Evolutionary conservation across 2,329 filamentous ascomycete species (phyloP).

Genomic region (Trichoderma simmonsii): DNA sequence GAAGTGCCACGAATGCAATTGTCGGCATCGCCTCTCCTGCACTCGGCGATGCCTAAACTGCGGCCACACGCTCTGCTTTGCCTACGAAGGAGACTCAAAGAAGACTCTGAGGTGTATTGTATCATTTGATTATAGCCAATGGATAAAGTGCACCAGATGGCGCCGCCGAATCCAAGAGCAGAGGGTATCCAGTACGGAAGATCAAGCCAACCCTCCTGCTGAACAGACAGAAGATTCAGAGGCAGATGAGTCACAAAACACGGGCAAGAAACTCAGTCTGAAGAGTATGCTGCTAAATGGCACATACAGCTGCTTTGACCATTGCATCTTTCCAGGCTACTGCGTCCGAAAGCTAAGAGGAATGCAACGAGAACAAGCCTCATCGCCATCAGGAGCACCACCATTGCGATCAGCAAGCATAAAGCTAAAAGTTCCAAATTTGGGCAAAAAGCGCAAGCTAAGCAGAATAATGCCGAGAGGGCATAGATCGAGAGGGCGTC

Average conservation of each 20-base stretch:
- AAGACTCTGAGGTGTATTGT: background rate
- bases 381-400: background rate
- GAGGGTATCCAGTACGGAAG: background rate
- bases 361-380: background rate
- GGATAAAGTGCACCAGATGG: slow-evolving; percentile 32
- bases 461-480: background rate
- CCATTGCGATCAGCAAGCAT: background rate
- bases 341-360: background rate
- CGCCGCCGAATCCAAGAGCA: slow-evolving; percentile 22
- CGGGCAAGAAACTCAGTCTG: background rate
- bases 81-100: background rate
- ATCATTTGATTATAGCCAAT: slow-evolving; percentile 21
- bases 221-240: background rate
- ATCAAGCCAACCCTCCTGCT: background rate
- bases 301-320: background rate
- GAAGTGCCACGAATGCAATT: background rate
- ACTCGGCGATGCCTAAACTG: background rate
- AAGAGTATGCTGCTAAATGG: background rate
- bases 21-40: background rate
- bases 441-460: background rate
- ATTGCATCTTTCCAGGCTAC: background rate
- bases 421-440: background rate
- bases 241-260: background rate
- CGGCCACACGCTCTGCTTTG: background rate
- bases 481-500: background rate